Evolutionary conservation across 768 basidiomycete species (phyloP).

Genomic region (Tylopilus sp.): DNA sequence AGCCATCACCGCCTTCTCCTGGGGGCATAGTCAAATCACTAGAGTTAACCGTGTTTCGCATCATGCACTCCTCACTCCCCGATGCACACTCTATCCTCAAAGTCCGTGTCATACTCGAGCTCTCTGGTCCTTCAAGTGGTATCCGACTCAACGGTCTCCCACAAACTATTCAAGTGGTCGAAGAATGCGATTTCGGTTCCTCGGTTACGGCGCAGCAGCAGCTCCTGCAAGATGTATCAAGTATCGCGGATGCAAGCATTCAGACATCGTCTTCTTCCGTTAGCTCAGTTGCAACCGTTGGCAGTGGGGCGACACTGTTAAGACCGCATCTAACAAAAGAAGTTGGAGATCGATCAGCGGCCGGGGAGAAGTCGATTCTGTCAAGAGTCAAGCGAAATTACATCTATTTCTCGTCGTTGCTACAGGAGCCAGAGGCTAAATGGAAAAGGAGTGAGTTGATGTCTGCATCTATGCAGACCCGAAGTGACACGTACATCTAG

Average conservation of each 20-base stretch:
- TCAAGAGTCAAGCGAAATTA: slow-evolving; percentile 89
- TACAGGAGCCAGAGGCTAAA: slow-evolving; percentile 98
- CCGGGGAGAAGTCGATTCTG: slow-evolving; percentile 78
- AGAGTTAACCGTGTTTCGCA: slow-evolving; percentile 54
- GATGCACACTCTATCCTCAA: slow-evolving; percentile 79
- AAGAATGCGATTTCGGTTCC: slow-evolving; percentile 65
- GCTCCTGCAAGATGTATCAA: slow-evolving; percentile 66
- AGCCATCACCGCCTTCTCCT: slow-evolving; percentile 27
- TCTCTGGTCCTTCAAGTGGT: slow-evolving; percentile 70
- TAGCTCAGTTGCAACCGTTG: slow-evolving; percentile 45
- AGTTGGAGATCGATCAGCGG: slow-evolving; percentile 47
- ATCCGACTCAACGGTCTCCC: slow-evolving; percentile 86
- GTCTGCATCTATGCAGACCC: background rate
- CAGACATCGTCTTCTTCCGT: slow-evolving; percentile 65
- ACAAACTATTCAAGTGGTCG: slow-evolving; percentile 59
- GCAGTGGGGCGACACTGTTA: slow-evolving; percentile 30
- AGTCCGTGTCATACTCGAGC: slow-evolving; percentile 76
- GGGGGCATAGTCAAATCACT: slow-evolving; percentile 36
- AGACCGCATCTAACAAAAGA: slow-evolving; percentile 35
- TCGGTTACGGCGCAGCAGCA: slow-evolving; percentile 42
- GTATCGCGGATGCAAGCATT: slow-evolving; percentile 64
- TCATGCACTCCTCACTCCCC: slow-evolving; percentile 68
- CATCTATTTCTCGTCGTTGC: slow-evolving; percentile 94
- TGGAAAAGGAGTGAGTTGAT: slow-evolving; percentile 77
- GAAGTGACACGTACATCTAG: slow-evolving; percentile 35